Percentiles rank a stretch among this genome's conserved stretches.
Conservation (phyloP, 108 stramenopile species). For the Aurantiochytrium sp. region DNA sequence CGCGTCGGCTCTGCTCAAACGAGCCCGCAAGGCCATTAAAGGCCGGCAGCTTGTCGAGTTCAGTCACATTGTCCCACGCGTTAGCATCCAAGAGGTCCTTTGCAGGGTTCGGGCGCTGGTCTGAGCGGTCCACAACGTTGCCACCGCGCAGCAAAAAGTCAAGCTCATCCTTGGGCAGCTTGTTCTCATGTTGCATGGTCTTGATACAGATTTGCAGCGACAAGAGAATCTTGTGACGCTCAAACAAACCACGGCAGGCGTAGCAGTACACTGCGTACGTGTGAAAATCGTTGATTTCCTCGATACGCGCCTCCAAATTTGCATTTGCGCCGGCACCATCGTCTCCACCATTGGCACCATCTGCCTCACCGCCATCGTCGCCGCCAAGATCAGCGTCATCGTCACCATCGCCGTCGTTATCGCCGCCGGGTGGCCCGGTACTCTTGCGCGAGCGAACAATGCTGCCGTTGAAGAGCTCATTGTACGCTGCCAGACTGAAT, state of each 20-base stretch:
- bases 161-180: slow-evolving; percentile 48
- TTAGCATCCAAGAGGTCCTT: slow-evolving; percentile 43
- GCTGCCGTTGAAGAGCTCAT: slow-evolving; percentile 50
- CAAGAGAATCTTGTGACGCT: slow-evolving; percentile 54
- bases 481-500: slow-evolving; percentile 58
- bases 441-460: slow-evolving; percentile 32
- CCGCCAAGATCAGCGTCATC: background rate
- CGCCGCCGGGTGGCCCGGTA: background rate
- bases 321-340: background rate
- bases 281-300: slow-evolving; percentile 54
- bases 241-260: slow-evolving; percentile 61
- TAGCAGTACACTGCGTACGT: slow-evolving; percentile 53
- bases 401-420: background rate
- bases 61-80: slow-evolving; percentile 58
- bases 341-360: background rate
- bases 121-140: slow-evolving; percentile 42
- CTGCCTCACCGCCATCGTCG: background rate
- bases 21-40: slow-evolving; percentile 41
- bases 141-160: slow-evolving; percentile 57
- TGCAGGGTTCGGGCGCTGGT: slow-evolving; percentile 47
- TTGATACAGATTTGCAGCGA: slow-evolving; percentile 52
- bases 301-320: slow-evolving; percentile 34
- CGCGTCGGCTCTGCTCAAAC: slow-evolving; percentile 50
- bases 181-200: slow-evolving; percentile 43
- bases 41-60: slow-evolving; percentile 45